These are phyloP conservation scores for Chionographis japonica DNA, from an alignment of 106 monocot genomes.

Conservation along the genomic window DNA sequence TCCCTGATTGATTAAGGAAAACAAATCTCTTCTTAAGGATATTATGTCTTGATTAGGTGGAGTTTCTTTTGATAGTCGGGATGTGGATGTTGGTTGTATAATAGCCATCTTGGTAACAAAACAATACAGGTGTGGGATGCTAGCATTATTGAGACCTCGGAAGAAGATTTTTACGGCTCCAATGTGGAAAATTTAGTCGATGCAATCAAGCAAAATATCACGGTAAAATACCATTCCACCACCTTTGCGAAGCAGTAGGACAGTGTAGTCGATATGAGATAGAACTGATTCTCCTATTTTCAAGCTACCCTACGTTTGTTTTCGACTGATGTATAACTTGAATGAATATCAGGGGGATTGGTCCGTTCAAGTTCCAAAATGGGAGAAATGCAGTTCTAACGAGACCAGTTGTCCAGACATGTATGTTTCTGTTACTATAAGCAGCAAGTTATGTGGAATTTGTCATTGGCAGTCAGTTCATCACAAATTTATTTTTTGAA, in stretches of 20 bases:
- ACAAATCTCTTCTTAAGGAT: too few species aligned
- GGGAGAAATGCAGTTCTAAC: conserved; percentile 34
- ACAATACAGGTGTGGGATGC: conserved; percentile 48
- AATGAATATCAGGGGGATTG: conserved; percentile 24
- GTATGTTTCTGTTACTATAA: conserved; percentile 15
- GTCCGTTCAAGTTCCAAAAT: conserved; percentile 28
- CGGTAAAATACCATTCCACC: conserved; percentile 14
- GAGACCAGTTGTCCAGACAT: conserved; percentile 31
- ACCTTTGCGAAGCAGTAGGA: background rate
- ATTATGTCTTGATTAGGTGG: too few species aligned
- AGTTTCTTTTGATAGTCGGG: too few species aligned
- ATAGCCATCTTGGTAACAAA: too few species aligned
- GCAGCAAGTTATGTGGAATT: too few species aligned
- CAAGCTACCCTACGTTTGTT: background rate
- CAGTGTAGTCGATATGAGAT: background rate
- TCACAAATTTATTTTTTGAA: too few species aligned
- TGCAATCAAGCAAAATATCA: conserved; percentile 35
- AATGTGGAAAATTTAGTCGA: conserved; percentile 13
- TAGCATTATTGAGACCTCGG: conserved; percentile 35
- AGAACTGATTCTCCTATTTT: background rate
- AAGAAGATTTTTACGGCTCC: conserved; percentile 23
- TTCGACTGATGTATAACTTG: background rate
- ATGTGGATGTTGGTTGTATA: too few species aligned
- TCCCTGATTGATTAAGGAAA: too few species aligned
- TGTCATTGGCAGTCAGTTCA: too few species aligned